Base-by-base conservation (phyloP, 805 yeast species). In the Lachancea nothofagi region DNA sequence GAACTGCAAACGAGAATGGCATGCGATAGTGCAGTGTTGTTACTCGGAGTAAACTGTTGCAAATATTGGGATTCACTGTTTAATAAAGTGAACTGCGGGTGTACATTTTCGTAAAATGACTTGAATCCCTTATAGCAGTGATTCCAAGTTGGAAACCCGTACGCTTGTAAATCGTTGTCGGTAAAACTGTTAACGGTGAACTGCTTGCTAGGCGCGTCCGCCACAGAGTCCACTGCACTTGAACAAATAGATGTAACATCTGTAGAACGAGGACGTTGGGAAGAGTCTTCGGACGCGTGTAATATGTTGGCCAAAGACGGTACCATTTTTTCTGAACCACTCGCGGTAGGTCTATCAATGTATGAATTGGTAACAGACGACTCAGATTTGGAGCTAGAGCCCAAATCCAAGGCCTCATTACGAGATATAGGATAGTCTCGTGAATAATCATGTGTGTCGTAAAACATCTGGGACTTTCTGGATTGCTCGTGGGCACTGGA, bases 81-180 rank as follows among this genome's bases (percentile, higher is more conserved):
- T 2, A 43, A 28, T 19, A 35, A 24, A 14, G 15, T 30, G 25
- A 38, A 13, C 17, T 39, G 38, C 5, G 46, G 43, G 13, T 43
- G 42, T 2, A 31, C 19, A 25, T 27, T 31, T 7, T n/a, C 19
- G 18, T 19, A 43, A 18, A 25, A 43, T 2, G 29, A 13, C 10
- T 43, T 36, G 20, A 43, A 18, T 8, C 27, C n/a, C 5, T n/a
- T 15, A 7, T 13, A 18, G 12, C 33, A 20, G 8, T 19, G 13
- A 17, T 33, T 25, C 42, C 42, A 38, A 6, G 35, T 7, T 9
- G 45, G 40, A 9, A 42, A 25, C 10, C 33, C 42, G 22, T 29
- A 33, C 13, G 18, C 25, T 15, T 31, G 6, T 21, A 38, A 29
- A 4, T 18, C 36, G 20, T 33, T 39, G n/a, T 21, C 28, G 31